Conservation (phyloP, 805 yeast genomes). For the Dipodascopsis uninucleata region DNA sequence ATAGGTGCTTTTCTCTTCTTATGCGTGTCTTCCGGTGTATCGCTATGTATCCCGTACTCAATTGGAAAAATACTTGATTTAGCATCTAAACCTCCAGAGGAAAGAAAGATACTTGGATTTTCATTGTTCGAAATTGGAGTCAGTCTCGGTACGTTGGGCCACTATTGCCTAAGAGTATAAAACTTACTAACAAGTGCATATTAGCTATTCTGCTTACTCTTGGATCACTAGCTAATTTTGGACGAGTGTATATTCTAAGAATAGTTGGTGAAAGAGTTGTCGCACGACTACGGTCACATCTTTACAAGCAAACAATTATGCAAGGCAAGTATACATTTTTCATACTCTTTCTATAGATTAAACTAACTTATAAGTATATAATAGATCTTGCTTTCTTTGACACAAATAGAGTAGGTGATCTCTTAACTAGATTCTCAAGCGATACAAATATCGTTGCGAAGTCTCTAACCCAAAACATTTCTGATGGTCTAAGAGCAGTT, state of each 20-base stretch:
- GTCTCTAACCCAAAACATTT: slow-evolving; percentile 80
- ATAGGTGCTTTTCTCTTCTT: slow-evolving; percentile 59
- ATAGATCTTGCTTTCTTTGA: slow-evolving; percentile 82
- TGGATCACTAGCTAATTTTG: slow-evolving; percentile 78
- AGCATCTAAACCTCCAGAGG: slow-evolving; percentile 42
- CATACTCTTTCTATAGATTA: not conserved
- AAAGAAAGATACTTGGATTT: slow-evolving; percentile 50
- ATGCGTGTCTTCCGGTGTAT: slow-evolving; percentile 66
- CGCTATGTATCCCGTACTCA: slow-evolving; percentile 74
- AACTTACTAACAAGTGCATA: not conserved
- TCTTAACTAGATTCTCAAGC: slow-evolving; percentile 79
- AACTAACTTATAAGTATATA: not conserved
- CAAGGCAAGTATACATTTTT: slow-evolving; percentile 40
- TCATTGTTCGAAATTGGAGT: slow-evolving; percentile 58
- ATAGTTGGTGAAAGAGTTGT: slow-evolving; percentile 83
- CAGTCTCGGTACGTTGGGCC: slow-evolving; percentile 46
- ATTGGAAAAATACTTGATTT: slow-evolving; percentile 84
- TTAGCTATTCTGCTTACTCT: slow-evolving; percentile 48
- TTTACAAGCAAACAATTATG: slow-evolving; percentile 68
- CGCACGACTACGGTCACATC: slow-evolving; percentile 73
- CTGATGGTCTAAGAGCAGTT: slow-evolving; percentile 82
- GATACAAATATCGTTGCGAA: slow-evolving; percentile 86
- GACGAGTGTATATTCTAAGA: slow-evolving; percentile 68
- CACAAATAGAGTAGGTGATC: slow-evolving; percentile 83
- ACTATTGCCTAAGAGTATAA: slow-evolving; percentile 1